These are phyloP conservation scores for Eucalyptus sp. DNA, from an alignment of 345 rosid genomes.

Conservation along the genomic window DNA sequence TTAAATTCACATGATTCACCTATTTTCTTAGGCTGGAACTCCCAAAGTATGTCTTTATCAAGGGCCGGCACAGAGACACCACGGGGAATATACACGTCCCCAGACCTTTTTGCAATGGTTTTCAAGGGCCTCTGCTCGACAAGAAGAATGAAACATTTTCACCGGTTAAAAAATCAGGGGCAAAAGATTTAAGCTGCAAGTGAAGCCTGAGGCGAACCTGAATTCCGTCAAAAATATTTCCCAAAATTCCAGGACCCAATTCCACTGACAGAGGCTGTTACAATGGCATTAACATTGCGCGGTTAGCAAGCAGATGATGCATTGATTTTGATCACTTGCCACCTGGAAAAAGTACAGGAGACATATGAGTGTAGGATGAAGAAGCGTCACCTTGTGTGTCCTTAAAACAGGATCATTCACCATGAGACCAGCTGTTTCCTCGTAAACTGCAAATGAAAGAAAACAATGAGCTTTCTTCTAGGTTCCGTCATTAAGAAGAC, in stretches of 20 bases:
- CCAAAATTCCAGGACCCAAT: slow-evolving; percentile 98
- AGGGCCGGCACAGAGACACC: slow-evolving; percentile 99
- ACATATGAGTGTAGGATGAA: neutral
- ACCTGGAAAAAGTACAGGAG: neutral
- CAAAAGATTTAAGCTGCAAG: neutral
- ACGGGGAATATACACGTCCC: slow-evolving; percentile 99
- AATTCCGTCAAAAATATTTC: slow-evolving; percentile 97
- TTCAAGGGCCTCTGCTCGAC: slow-evolving; percentile 83
- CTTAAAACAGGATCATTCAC: slow-evolving; percentile 96
- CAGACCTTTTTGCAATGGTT: slow-evolving; percentile 89
- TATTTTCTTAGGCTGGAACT: slow-evolving; percentile 80
- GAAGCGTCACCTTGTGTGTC: slow-evolving; percentile 61
- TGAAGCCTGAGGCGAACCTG: slow-evolving; percentile 38
- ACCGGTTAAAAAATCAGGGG: neutral
- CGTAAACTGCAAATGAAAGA: slow-evolving; percentile 48
- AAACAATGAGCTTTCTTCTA: neutral
- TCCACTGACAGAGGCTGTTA: slow-evolving; percentile 96
- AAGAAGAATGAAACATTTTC: neutral
- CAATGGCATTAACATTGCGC: neutral
- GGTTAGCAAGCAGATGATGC: neutral
- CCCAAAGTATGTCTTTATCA: slow-evolving; percentile 94
- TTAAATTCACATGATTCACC: slow-evolving; percentile 24
- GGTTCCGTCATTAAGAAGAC: neutral
- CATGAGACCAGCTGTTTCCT: slow-evolving; percentile 91
- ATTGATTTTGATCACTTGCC: neutral